Conservation (phyloP, 2,329 filamentous ascomycete genomes). For the Annulohypoxylon truncatum region DNA sequence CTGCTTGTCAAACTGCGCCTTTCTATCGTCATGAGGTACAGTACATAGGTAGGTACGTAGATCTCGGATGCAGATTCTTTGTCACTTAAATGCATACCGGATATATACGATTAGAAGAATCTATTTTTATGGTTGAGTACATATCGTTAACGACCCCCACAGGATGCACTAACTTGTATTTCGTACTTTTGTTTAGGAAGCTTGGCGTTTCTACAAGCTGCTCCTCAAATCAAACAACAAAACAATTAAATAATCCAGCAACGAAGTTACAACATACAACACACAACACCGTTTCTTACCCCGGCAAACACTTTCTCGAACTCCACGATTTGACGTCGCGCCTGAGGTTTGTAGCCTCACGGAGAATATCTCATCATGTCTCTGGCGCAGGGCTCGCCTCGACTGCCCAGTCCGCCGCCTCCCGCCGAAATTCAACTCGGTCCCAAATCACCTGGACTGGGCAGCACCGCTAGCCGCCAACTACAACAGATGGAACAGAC, state of each 20-base stretch:
- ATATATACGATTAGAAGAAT: background rate
- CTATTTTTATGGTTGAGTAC: background rate
- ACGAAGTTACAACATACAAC: conserved; percentile 12
- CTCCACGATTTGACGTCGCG: background rate
- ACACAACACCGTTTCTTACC: background rate
- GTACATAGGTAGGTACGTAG: background rate
- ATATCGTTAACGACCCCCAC: background rate
- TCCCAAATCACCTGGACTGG: conserved; percentile 73
- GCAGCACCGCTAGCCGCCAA: conserved; percentile 62
- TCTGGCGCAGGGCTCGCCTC: conserved; percentile 81
- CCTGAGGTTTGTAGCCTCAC: conserved; percentile 33
- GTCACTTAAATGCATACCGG: conserved; percentile 18
- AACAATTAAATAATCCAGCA: conserved; percentile 10
- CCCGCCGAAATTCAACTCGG: conserved; percentile 94
- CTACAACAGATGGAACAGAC: conserved; percentile 71
- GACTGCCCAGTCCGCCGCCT: conserved; percentile 93
- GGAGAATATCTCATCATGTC: conserved; percentile 58
- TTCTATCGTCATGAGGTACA: conserved; percentile 19
- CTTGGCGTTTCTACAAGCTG: conserved; percentile 23
- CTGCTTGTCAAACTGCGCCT: conserved; percentile 18
- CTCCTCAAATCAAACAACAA: conserved; percentile 33
- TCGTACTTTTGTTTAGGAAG: background rate
- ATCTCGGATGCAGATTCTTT: background rate
- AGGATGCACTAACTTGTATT: background rate
- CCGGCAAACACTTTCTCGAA: conserved; percentile 1